Evolutionary conservation across 257 asterid genomes (phyloP).

Genomic region (Eustoma russellianum): DNA sequence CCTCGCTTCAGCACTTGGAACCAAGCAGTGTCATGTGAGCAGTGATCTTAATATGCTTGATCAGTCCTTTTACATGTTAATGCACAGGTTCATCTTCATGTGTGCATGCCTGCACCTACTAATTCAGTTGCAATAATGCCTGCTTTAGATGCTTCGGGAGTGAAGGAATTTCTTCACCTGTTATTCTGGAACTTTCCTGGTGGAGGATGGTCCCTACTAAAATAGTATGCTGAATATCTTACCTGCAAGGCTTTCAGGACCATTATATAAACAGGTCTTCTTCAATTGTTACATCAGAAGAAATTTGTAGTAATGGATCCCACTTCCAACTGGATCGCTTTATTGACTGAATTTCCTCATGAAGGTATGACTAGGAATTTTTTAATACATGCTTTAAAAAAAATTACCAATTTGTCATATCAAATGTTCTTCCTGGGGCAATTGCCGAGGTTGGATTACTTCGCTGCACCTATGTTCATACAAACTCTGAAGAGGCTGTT

Average conservation of each 20-base stretch:
- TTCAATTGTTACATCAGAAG: slow-evolving; percentile 7
- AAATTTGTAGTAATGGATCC: background rate
- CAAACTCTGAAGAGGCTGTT: slow-evolving; percentile 87
- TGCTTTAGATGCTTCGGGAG: slow-evolving; percentile 48
- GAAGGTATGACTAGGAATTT: slow-evolving; percentile 11
- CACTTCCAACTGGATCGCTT: too few species aligned
- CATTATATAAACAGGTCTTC: slow-evolving; percentile 84
- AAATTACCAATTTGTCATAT: slow-evolving; percentile 76
- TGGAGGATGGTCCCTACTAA: slow-evolving; percentile 93
- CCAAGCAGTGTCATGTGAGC: slow-evolving; percentile 86
- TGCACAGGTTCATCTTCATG: slow-evolving; percentile 2
- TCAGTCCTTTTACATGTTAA: slow-evolving; percentile 11
- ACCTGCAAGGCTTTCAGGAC: slow-evolving; percentile 81
- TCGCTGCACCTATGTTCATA: slow-evolving; percentile 93
- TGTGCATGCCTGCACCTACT: too few species aligned
- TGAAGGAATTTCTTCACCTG: slow-evolving; percentile 67
- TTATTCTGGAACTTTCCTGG: slow-evolving; percentile 88
- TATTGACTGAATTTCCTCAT: too few species aligned
- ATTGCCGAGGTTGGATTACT: slow-evolving; percentile 96
- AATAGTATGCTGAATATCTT: slow-evolving; percentile 87
- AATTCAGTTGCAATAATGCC: slow-evolving; percentile 11
- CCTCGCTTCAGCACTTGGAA: slow-evolving; percentile 94
- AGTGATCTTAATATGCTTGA: slow-evolving; percentile 19
- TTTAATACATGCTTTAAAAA: slow-evolving; percentile 66
- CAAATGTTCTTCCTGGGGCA: slow-evolving; percentile 98